These are phyloP conservation scores for Cudoniella acicularis DNA, from an alignment of 495 filamentous ascomycete species.

Conservation along the genomic window DNA sequence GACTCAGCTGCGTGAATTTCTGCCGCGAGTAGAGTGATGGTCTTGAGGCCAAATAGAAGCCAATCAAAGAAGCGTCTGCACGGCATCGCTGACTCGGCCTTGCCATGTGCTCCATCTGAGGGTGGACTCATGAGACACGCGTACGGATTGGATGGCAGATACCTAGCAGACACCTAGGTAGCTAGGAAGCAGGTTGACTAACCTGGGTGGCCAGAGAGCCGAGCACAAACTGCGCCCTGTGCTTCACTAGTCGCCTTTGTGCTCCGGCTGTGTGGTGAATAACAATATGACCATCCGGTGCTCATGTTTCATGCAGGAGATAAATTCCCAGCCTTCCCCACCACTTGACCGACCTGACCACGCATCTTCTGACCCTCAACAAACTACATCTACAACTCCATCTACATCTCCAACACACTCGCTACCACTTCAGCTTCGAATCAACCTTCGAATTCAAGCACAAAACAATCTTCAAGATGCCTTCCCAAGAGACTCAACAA, in stretches of 20 bases:
- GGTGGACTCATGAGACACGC: not conserved
- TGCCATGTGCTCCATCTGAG: not conserved
- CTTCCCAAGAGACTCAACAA: conserved; percentile 23
- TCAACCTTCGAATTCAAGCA: not conserved
- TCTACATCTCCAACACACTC: not conserved
- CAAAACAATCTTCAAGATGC: conserved; percentile 18
- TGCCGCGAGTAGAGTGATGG: not conserved
- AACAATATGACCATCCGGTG: too few species aligned
- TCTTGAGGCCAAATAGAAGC: not conserved
- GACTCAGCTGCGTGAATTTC: not conserved
- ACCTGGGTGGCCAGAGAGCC: too few species aligned
- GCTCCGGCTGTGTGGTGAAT: not conserved
- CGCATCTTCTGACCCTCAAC: not conserved
- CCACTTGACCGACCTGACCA: not conserved
- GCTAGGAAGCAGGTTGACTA: too few species aligned
- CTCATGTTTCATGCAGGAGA: not conserved
- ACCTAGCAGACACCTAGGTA: too few species aligned
- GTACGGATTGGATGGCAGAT: not conserved
- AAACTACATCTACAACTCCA: not conserved
- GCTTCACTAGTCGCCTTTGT: not conserved
- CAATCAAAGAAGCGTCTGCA: not conserved
- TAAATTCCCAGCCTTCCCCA: not conserved
- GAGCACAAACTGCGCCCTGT: too few species aligned
- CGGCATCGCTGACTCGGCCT: not conserved
- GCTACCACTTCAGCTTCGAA: not conserved